phyloP scores from a whole-genome alignment of 306 rosid genomes.

The Fragaria iinumae region DNA sequence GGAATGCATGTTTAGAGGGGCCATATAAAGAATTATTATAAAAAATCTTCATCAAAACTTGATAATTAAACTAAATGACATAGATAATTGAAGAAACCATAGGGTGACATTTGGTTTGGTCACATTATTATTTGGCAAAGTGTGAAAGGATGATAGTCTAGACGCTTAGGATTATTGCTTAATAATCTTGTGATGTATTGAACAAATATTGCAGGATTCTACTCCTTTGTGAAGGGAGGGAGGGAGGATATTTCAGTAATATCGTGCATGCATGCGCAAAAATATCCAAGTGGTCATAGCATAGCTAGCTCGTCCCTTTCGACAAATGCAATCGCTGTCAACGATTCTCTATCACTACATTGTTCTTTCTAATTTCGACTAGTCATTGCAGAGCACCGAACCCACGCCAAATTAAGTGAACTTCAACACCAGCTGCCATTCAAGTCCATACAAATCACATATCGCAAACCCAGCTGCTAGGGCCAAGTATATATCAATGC shows the following conservation, averaged over 20 bases:
- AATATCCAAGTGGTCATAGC: slow-evolving; percentile 14
- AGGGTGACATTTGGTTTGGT: too few relatives aligned
- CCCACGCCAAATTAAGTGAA: background rate
- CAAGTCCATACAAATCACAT: slow-evolving; percentile 2
- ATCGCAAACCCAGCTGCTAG: background rate
- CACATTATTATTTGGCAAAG: too few relatives aligned
- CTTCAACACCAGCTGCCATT: background rate
- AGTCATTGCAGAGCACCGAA: background rate
- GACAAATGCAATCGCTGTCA: slow-evolving; percentile 10
- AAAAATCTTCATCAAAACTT: too few relatives aligned
- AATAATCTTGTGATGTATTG: too few relatives aligned
- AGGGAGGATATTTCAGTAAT: slow-evolving; percentile 5
- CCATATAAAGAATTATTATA: too few relatives aligned
- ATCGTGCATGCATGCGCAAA: background rate
- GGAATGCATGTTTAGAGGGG: too few relatives aligned
- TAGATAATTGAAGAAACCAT: too few relatives aligned
- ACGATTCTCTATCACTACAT: background rate
- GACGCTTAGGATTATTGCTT: too few relatives aligned
- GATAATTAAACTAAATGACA: too few relatives aligned
- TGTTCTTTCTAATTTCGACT: background rate
- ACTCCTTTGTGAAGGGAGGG: too few relatives aligned
- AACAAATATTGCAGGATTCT: too few relatives aligned
- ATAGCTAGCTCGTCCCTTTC: background rate
- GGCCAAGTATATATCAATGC: background rate
- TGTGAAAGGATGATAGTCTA: too few relatives aligned